Conservation (phyloP, 306 rosid species). For the Cercis canadensis region DNA sequence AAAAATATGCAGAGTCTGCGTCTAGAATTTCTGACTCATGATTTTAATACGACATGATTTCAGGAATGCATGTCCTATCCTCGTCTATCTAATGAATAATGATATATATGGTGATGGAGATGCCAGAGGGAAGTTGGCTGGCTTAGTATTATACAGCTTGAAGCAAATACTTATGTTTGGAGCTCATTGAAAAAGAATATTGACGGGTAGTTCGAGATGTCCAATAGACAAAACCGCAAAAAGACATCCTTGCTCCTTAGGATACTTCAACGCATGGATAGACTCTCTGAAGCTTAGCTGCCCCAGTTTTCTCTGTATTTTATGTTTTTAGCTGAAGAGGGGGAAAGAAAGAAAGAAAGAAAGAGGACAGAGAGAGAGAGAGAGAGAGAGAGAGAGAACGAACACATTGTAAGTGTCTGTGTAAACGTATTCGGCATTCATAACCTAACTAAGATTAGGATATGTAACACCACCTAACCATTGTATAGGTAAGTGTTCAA, state of each 20-base stretch:
- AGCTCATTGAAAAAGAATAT: background rate
- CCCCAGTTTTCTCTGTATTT: no score
- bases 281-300: no score
- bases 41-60: background rate
- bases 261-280: constrained; percentile 17
- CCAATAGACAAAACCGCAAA: background rate
- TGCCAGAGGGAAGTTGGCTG: background rate
- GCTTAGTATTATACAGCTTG: background rate
- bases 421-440: no score
- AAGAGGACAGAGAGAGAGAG: no score
- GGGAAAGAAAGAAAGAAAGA: no score
- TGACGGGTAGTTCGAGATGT: background rate
- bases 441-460: no score
- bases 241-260: constrained; percentile 20
- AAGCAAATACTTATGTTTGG: background rate
- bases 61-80: background rate
- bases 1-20: background rate
- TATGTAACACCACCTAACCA: no score
- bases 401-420: no score
- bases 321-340: no score
- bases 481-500: no score
- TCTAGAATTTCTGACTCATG: constrained; percentile 9
- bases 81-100: background rate
- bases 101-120: constrained; percentile 11
- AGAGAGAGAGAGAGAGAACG: no score